Conservation (phyloP, 2,329 filamentous ascomycete genomes). For the Penicillium sp. region DNA sequence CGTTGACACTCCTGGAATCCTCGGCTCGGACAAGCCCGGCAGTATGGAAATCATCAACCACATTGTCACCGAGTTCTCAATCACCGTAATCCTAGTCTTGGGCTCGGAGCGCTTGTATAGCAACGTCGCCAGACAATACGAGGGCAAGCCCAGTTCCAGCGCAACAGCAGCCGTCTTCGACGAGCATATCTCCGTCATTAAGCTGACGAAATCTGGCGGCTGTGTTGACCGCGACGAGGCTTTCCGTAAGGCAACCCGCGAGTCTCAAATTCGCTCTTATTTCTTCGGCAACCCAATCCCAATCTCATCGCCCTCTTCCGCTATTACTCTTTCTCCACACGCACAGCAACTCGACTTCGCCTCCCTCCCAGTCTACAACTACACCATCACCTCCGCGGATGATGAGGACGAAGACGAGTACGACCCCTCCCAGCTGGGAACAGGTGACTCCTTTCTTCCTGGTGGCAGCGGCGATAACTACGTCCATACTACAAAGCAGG, state of each 20-base stretch:
- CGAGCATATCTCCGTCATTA: conserved; percentile 72
- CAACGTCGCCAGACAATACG: conserved; percentile 70
- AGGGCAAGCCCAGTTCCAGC: conserved; percentile 48
- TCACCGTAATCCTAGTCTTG: conserved; percentile 78
- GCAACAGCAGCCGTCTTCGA: conserved; percentile 50
- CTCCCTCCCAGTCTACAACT: conserved; percentile 69
- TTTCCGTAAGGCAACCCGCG: conserved; percentile 71
- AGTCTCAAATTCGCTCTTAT: conserved; percentile 81
- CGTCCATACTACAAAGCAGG: conserved; percentile 17
- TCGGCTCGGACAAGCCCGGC: conserved; percentile 61
- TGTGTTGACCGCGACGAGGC: conserved; percentile 71
- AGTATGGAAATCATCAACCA: conserved; percentile 78
- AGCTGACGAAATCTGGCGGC: conserved; percentile 80
- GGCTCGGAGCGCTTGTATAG: conserved; percentile 74
- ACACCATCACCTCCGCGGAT: conserved; percentile 58
- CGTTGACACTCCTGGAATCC: conserved; percentile 75
- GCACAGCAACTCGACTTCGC: conserved; percentile 81
- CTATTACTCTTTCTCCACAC: conserved; percentile 77
- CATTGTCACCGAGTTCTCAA: conserved; percentile 68
- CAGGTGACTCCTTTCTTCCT: conserved; percentile 38
- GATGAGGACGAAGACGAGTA: conserved; percentile 53
- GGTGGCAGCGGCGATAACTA: conserved; percentile 30
- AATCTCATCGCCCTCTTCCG: conserved; percentile 44
- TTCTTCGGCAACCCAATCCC: conserved; percentile 75
- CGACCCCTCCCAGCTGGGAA: conserved; percentile 35